Conservation (phyloP, 2,329 filamentous ascomycete genomes). For the Gaeumannomyces sp. region DNA sequence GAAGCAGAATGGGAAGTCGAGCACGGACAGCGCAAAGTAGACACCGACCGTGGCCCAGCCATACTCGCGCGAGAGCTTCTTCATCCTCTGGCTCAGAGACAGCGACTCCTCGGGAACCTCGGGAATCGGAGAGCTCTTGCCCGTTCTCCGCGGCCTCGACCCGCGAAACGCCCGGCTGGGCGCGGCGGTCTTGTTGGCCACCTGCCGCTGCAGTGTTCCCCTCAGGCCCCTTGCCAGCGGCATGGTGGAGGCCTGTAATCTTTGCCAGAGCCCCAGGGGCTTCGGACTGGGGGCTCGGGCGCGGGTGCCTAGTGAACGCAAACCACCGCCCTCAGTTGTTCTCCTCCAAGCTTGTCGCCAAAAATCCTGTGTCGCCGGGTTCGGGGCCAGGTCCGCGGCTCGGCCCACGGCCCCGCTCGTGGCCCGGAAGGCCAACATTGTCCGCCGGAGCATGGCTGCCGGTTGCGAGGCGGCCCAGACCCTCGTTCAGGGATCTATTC, state of each 20-base stretch:
- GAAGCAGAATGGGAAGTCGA: constrained; percentile 96
- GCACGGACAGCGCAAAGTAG: constrained; percentile 72
- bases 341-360: constrained; percentile 3
- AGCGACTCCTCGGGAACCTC: constrained; percentile 24
- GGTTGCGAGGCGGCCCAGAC: too few relatives aligned
- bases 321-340: not conserved
- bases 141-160: constrained; percentile 19
- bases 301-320: not conserved
- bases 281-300: not conserved
- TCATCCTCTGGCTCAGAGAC: constrained; percentile 65
- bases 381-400: not conserved
- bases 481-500: too few relatives aligned
- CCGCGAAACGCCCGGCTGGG: constrained; percentile 23
- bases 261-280: too few relatives aligned
- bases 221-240: not conserved
- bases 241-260: not conserved
- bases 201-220: not conserved
- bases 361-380: not conserved
- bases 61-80: constrained; percentile 84
- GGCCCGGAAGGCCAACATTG: constrained; percentile 5
- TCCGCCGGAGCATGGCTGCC: constrained; percentile 1
- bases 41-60: constrained; percentile 92
- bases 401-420: not conserved
- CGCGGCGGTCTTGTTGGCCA: not conserved
- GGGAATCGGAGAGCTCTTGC: not conserved